Conservation (phyloP, 306 rosid species). For the Trichosanthes truncata region DNA sequence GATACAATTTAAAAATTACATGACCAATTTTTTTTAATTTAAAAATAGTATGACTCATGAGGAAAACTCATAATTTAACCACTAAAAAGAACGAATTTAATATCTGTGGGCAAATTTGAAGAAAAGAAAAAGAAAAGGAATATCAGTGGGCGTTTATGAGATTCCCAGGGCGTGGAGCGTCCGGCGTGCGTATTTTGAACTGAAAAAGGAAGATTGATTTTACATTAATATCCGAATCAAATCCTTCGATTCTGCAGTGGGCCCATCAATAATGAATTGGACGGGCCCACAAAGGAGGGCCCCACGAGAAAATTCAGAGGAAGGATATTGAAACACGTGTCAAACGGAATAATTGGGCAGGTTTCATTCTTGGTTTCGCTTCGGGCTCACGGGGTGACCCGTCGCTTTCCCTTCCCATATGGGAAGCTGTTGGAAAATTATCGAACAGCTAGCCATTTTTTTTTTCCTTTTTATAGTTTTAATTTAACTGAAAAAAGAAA, state of each 20-base stretch:
- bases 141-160: background rate
- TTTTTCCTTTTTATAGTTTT: background rate
- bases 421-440: conserved; percentile 2
- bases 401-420: background rate
- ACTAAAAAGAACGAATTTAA: no score
- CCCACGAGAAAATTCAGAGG: background rate
- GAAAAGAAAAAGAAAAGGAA: no score
- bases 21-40: no score
- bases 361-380: background rate
- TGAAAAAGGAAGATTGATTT: background rate
- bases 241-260: background rate
- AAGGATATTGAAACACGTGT: background rate
- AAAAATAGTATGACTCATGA: no score
- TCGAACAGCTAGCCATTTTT: background rate
- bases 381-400: background rate
- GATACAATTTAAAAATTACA: no score
- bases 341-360: background rate
- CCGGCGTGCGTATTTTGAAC: background rate
- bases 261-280: background rate
- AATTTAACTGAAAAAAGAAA: background rate
- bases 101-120: no score
- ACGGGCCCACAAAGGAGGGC: background rate
- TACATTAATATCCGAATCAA: background rate
- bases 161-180: background rate
- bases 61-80: no score